phyloP scores from a whole-genome alignment of 2,329 filamentous ascomycete genomes.

The Neonectria sp. region DNA sequence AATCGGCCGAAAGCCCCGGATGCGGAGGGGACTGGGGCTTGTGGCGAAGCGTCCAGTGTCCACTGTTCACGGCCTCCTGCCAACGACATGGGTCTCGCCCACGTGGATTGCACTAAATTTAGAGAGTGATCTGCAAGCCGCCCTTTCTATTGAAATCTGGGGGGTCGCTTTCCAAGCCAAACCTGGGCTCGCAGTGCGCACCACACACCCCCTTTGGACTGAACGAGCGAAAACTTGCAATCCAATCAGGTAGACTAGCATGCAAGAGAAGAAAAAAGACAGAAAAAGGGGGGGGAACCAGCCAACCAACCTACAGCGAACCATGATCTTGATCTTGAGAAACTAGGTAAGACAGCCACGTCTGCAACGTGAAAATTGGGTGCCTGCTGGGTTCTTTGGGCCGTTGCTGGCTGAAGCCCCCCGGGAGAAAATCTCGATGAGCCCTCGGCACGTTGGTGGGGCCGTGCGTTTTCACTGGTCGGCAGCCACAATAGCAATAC shows the following conservation, averaged over 20 bases:
- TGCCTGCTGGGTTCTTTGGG: background rate
- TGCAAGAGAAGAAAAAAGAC: background rate
- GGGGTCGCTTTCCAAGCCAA: background rate
- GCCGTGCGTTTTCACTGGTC: constrained; percentile 7
- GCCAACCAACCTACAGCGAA: background rate
- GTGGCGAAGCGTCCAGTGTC: constrained; percentile 19
- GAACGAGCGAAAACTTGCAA: background rate
- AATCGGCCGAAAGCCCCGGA: constrained; percentile 28
- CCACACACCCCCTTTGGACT: background rate
- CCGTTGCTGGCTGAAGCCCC: background rate
- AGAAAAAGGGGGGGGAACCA: background rate
- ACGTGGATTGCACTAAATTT: constrained; percentile 31
- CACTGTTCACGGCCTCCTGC: constrained; percentile 3
- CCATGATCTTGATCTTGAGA: background rate
- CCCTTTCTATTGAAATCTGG: constrained; percentile 15
- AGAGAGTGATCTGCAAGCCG: constrained; percentile 29
- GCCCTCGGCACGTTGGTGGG: constrained; percentile 2
- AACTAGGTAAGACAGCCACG: background rate
- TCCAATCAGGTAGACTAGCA: background rate
- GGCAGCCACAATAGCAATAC: constrained; percentile 1
- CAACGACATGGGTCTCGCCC: constrained; percentile 13
- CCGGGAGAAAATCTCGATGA: background rate
- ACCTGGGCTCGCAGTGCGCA: background rate
- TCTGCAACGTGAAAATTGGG: background rate
- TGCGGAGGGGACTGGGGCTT: background rate